These are phyloP conservation scores for Suillus bovinus DNA, from an alignment of 768 basidiomycete genomes.

Conservation along the genomic window DNA sequence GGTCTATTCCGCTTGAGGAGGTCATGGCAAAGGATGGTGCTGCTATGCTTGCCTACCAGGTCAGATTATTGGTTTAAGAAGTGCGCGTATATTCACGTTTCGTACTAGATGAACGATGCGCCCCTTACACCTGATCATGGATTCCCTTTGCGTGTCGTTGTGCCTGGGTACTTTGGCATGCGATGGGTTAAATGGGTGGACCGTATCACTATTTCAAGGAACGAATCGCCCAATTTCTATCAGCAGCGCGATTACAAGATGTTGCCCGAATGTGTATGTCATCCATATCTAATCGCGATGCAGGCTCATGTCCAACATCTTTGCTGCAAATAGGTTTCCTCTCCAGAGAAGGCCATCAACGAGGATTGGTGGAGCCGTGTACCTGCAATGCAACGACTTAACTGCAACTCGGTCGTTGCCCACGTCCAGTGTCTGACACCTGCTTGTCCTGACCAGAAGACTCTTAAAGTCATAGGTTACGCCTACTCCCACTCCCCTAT, in stretches of 20 bases:
- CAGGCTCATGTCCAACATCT: not conserved
- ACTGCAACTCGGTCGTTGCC: constrained; percentile 64
- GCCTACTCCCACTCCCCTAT: constrained; percentile 53
- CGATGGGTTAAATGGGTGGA: constrained; percentile 81
- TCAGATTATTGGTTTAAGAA: constrained; percentile 18
- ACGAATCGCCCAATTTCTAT: constrained; percentile 68
- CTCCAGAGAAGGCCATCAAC: constrained; percentile 24
- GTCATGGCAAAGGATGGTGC: constrained; percentile 48
- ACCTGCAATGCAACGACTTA: constrained; percentile 57
- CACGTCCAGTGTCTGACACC: constrained; percentile 13
- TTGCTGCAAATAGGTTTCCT: constrained; percentile 21
- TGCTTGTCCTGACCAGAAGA: constrained; percentile 23
- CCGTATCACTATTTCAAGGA: constrained; percentile 49
- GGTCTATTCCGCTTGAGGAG: constrained; percentile 57
- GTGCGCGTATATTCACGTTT: constrained; percentile 4
- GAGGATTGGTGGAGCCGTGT: constrained; percentile 50
- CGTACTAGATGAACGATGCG: constrained; percentile 59
- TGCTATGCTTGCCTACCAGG: constrained; percentile 65
- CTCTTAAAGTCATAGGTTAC: constrained; percentile 50
- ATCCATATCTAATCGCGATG: not conserved
- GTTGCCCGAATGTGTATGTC: constrained; percentile 47
- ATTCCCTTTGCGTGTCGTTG: constrained; percentile 65
- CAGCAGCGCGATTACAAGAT: constrained; percentile 74
- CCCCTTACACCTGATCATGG: constrained; percentile 61
- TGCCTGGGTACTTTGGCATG: constrained; percentile 67